Evolutionary conservation across 352 stramenopile genomes (phyloP).

Genomic region (Globisporangium barbulae): DNA sequence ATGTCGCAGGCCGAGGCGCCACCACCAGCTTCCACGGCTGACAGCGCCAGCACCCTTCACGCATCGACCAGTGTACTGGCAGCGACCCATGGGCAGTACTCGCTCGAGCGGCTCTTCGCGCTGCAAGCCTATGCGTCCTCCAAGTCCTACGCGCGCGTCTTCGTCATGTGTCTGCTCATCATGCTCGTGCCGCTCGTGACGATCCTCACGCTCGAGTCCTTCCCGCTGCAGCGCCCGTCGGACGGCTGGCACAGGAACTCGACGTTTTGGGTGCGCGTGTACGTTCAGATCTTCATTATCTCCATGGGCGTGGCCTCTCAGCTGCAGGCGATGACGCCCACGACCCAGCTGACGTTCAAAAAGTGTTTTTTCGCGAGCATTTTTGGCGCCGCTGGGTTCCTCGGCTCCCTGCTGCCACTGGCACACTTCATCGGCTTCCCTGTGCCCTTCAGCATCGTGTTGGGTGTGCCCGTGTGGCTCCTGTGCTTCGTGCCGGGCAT

Average conservation of each 20-base stretch:
- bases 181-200: background rate
- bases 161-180: slow-evolving; percentile 17
- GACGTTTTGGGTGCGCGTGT: background rate
- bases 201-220: slow-evolving; percentile 7
- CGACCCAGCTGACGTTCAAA: background rate
- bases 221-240: slow-evolving; percentile 3
- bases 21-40: too few relatives aligned
- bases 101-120: slow-evolving; percentile 8
- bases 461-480: background rate
- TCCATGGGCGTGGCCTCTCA: background rate
- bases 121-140: background rate
- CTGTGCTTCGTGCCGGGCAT: background rate
- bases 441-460: background rate
- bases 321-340: background rate
- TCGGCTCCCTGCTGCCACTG: background rate
- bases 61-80: background rate
- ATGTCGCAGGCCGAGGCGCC: too few relatives aligned
- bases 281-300: background rate
- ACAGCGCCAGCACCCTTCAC: too few relatives aligned
- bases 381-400: background rate
- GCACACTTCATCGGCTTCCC: background rate
- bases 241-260: slow-evolving; percentile 7
- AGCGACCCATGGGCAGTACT: background rate
- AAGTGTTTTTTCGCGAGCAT: background rate
- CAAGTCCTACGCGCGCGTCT: slow-evolving; percentile 1